Evolutionary conservation across 805 yeast species (phyloP).

Genomic region (Cyberlindnera xishuangbannaensis): DNA sequence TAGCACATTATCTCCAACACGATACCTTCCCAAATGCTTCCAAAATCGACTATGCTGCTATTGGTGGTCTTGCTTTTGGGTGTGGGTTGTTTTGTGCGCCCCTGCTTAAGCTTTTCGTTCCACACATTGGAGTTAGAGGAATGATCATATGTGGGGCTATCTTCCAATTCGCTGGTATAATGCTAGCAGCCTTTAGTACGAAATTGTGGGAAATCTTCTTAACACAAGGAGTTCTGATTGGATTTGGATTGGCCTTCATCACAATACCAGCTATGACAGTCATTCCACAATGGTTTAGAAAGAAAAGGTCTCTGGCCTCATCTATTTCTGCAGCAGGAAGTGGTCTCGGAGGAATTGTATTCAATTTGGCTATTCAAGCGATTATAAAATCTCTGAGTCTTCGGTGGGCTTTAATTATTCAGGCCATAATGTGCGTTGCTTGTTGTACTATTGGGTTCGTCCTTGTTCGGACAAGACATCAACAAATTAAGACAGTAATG

Average conservation of each 20-base stretch:
- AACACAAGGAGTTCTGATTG: constrained; percentile 62
- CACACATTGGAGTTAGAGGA: constrained; percentile 33
- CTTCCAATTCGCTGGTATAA: constrained; percentile 46
- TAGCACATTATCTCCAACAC: constrained; percentile 49
- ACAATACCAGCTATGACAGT: constrained; percentile 54
- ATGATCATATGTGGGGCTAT: constrained; percentile 45
- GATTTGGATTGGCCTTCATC: constrained; percentile 45
- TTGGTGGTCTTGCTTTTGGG: constrained; percentile 62
- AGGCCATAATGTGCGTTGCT: constrained; percentile 32
- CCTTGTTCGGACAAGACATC: constrained; percentile 34
- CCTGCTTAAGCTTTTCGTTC: constrained; percentile 26
- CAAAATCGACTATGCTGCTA: constrained; percentile 54
- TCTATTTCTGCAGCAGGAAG: constrained; percentile 36
- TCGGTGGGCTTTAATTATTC: constrained; percentile 32
- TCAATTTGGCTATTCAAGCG: constrained; percentile 31
- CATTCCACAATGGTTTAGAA: constrained; percentile 67
- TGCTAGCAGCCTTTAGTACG: constrained; percentile 56
- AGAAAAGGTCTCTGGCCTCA: constrained; percentile 45
- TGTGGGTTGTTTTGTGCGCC: constrained; percentile 60
- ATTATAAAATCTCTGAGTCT: constrained; percentile 28
- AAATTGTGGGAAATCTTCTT: constrained; percentile 59
- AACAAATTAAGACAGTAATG: constrained; percentile 30
- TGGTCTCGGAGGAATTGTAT: constrained; percentile 40
- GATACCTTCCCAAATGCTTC: constrained; percentile 46
- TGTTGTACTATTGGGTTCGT: constrained; percentile 30